These are phyloP conservation scores for Eucalyptus decipiens DNA, from an alignment of 345 rosid genomes.

Conservation along the genomic window DNA sequence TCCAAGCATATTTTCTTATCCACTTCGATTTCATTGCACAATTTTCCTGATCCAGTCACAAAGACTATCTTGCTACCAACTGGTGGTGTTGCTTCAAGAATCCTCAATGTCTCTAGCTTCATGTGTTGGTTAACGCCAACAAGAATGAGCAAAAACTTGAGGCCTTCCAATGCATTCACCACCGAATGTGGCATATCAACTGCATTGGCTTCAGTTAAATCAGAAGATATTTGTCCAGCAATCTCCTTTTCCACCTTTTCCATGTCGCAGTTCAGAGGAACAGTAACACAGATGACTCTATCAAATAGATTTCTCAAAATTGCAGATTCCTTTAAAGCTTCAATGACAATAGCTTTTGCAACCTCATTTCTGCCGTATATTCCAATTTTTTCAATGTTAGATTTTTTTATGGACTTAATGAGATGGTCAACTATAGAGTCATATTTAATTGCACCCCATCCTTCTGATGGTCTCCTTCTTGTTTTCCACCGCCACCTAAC, in stretches of 20 bases:
- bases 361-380: not conserved
- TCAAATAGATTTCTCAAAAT: not conserved
- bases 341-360: not conserved
- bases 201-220: not conserved
- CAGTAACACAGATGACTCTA: not conserved
- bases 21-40: not conserved
- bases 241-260: not conserved
- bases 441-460: not conserved
- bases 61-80: not conserved
- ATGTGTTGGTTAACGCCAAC: not conserved
- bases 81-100: not conserved
- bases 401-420: not conserved
- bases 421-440: not conserved
- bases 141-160: not conserved
- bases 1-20: not conserved
- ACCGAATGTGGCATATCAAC: not conserved
- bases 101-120: not conserved
- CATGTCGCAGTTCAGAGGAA: not conserved
- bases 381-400: not conserved
- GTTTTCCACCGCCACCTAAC: not conserved
- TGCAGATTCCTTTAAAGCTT: not conserved
- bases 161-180: not conserved
- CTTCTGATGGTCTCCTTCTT: not conserved
- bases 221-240: not conserved
- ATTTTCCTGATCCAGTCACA: not conserved